A percentile compares a stretch with the other conserved stretches of the same genome.
Conservation (phyloP, 139 green algal genomes). For the Dunaliella sp. region DNA sequence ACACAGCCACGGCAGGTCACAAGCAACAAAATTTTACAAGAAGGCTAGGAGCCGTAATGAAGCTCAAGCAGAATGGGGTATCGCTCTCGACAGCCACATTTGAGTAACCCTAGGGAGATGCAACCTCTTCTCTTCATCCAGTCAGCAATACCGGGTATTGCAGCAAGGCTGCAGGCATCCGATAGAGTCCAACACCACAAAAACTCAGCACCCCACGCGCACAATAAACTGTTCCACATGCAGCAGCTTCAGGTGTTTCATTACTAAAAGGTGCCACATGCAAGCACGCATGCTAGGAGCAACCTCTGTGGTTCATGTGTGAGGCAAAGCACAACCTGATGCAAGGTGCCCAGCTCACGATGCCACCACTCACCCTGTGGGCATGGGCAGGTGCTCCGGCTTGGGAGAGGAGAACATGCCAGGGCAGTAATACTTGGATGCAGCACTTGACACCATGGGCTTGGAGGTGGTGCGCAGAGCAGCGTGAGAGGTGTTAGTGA, state of each 20-base stretch:
- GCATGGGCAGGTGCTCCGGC: neutral
- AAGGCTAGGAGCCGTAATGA: no score
- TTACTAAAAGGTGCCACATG: neutral
- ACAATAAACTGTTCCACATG: neutral
- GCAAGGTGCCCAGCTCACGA: neutral
- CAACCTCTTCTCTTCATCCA: no score
- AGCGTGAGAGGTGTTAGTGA: no score
- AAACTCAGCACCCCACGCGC: neutral
- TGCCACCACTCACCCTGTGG: neutral
- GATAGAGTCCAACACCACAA: neutral
- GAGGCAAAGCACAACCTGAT: no score
- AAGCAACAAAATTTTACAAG: neutral
- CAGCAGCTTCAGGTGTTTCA: neutral
- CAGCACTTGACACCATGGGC: no score
- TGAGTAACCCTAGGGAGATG: no score
- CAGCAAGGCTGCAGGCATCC: no score
- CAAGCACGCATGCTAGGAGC: neutral
- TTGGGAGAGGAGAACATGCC: neutral
- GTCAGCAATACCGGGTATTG: no score
- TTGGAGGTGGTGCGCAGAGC: no score
- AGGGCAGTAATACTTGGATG: neutral
- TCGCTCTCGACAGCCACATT: no score
- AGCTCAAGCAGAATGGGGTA: no score
- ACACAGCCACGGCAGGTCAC: neutral
- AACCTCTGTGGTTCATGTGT: no score